phyloP scores from a whole-genome alignment of 306 rosid genomes.

The Lathyrus tuberosus region DNA sequence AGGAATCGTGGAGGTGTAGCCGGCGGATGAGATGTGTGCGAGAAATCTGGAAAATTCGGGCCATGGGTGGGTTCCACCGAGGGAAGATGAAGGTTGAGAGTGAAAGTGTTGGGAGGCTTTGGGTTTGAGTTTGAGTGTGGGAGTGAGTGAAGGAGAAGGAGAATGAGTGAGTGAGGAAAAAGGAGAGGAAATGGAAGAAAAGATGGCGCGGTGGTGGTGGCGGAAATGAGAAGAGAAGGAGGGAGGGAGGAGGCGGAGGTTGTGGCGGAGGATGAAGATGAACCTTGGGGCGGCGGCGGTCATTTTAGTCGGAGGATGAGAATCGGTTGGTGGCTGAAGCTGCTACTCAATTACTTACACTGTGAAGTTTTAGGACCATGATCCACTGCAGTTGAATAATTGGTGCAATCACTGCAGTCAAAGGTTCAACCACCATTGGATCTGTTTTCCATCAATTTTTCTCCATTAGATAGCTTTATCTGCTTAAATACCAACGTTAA shows the following conservation, averaged over 20 bases:
- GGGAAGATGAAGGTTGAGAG: conserved; percentile 43
- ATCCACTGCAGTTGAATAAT: no score
- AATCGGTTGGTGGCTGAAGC: not conserved
- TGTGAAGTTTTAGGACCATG: no score
- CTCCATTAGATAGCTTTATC: no score
- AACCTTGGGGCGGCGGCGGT: conserved; percentile 71
- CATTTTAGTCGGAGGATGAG: conserved; percentile 41
- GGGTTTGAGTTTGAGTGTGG: conserved; percentile 23
- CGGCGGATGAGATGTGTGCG: conserved; percentile 54
- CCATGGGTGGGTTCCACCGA: conserved; percentile 46
- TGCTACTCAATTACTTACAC: not conserved
- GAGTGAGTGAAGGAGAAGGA: conserved; percentile 14
- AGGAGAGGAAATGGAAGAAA: conserved; percentile 13
- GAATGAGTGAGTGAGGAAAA: conserved; percentile 18
- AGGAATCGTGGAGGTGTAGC: conserved; percentile 38
- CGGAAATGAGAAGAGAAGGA: conserved; percentile 27
- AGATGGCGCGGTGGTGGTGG: conserved; percentile 5
- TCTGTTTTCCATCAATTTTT: no score
- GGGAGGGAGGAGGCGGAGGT: conserved; percentile 43
- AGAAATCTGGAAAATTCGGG: conserved; percentile 68
- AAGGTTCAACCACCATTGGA: no score
- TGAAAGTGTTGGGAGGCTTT: conserved; percentile 52
- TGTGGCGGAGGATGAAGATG: conserved; percentile 57
- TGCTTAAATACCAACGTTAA: no score
- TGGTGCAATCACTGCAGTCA: no score